phyloP scores from a whole-genome alignment of 192 early-diverging fungal genomes.

The Coemansia interrupta region DNA sequence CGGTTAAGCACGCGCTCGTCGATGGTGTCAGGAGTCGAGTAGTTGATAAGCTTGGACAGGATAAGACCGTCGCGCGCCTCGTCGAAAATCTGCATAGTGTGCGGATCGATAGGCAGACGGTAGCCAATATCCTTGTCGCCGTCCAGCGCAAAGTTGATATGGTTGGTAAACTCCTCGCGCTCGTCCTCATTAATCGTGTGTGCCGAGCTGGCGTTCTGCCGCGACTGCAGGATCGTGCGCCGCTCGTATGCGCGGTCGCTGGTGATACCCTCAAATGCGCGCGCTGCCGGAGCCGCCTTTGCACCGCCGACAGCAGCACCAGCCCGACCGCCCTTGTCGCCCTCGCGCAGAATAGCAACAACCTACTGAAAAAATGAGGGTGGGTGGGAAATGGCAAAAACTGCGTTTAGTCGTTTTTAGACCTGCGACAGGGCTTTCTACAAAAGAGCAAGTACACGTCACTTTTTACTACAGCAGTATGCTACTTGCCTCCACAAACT shows the following conservation, averaged over 20 bases:
- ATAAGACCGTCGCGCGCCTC: conserved; percentile 93
- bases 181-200: conserved; percentile 99
- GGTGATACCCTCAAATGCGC: conserved; percentile 49
- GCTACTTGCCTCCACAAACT: conserved; percentile 68
- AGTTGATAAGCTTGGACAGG: conserved; percentile 97
- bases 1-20: conserved; percentile 96
- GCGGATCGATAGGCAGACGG: conserved; percentile 86
- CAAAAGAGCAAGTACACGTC: neutral
- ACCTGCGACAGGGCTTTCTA: neutral
- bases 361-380: conserved; percentile 15
- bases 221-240: conserved; percentile 85
- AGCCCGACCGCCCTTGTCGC: conserved; percentile 20
- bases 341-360: conserved; percentile 41
- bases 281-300: conserved; percentile 20
- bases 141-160: conserved; percentile 85
- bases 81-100: conserved; percentile 95
- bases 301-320: conserved; percentile 16
- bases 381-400: neutral
- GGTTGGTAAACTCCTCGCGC: conserved; percentile 90
- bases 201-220: conserved; percentile 79
- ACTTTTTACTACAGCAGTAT: neutral
- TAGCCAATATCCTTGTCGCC: conserved; percentile 79
- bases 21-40: conserved; percentile 92
- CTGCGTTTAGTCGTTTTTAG: neutral
- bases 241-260: conserved; percentile 57